phyloP scores from a whole-genome alignment of 1,139 yeast genomes.

The Candida frijolesensis region DNA sequence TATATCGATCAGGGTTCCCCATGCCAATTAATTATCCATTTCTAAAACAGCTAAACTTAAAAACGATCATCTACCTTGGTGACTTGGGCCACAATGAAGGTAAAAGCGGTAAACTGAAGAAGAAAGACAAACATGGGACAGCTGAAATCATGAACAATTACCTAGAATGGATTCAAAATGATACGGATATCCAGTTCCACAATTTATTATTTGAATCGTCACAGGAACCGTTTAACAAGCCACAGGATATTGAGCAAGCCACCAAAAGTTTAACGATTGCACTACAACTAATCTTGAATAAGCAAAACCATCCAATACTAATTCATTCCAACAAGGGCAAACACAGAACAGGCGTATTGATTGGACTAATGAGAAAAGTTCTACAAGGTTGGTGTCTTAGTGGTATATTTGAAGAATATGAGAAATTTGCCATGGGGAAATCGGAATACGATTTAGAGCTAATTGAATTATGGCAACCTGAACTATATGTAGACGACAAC shows the following conservation, averaged over 20 bases:
- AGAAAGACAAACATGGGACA: conserved; percentile 35
- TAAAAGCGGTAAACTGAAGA: conserved; percentile 35
- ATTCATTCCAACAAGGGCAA: conserved; percentile 95
- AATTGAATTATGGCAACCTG: conserved; percentile 52
- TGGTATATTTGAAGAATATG: conserved; percentile 92
- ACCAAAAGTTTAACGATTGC: conserved; percentile 60
- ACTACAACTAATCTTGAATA: conserved; percentile 63
- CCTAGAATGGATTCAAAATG: conserved; percentile 58
- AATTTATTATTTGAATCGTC: conserved; percentile 69
- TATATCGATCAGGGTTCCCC: conserved; percentile 93
- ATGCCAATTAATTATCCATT: conserved; percentile 82
- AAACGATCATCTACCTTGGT: conserved; percentile 84
- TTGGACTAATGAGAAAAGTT: conserved; percentile 82
- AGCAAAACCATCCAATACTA: conserved; percentile 79
- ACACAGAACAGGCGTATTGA: conserved; percentile 89
- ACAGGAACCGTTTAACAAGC: conserved; percentile 72
- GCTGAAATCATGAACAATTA: conserved; percentile 50
- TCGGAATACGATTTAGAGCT: conserved; percentile 87
- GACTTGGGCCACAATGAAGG: conserved; percentile 49
- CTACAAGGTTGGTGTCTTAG: conserved; percentile 93
- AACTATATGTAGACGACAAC: conserved; percentile 33
- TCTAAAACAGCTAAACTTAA: conserved; percentile 65
- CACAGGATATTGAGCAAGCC: conserved; percentile 39
- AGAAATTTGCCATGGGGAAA: conserved; percentile 89
- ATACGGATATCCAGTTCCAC: conserved; percentile 58